Evolutionary conservation across 257 asterid species (phyloP).

Genomic region (Rhazya stricta): DNA sequence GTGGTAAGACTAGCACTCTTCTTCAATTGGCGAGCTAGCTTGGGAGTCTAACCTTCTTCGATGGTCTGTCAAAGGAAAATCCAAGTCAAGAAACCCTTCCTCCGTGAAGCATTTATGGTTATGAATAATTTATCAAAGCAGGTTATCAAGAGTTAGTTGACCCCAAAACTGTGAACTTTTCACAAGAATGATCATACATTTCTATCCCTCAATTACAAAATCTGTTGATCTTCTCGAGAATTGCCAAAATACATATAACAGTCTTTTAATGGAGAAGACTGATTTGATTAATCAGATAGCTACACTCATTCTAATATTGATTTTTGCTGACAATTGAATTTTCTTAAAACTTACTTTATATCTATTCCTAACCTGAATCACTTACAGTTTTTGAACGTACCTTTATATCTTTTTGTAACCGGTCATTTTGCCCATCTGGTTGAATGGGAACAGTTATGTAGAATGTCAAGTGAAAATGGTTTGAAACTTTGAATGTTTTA

Average conservation of each 20-base stretch:
- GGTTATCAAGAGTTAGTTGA: background rate
- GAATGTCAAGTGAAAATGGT: background rate
- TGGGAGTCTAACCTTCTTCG: background rate
- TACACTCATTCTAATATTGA: background rate
- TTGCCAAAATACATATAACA: no score
- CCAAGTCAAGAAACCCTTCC: background rate
- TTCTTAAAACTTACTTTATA: background rate
- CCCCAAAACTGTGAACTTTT: background rate
- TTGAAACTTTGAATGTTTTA: background rate
- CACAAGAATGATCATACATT: background rate
- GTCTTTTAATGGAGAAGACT: background rate
- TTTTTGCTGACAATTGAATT: no score
- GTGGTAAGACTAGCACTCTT: no score
- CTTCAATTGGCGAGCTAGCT: background rate
- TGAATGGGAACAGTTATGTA: background rate
- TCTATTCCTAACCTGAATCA: no score
- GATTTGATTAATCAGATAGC: background rate
- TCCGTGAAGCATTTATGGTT: background rate
- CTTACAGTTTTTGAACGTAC: no score
- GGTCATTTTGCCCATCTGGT: background rate
- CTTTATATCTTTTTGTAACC: no score
- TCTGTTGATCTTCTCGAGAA: background rate
- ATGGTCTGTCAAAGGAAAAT: conserved; percentile 8
- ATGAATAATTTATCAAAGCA: background rate
- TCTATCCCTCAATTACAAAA: background rate